phyloP scores from a whole-genome alignment of 2,329 filamentous ascomycete genomes.

The Epichloe elymi region DNA sequence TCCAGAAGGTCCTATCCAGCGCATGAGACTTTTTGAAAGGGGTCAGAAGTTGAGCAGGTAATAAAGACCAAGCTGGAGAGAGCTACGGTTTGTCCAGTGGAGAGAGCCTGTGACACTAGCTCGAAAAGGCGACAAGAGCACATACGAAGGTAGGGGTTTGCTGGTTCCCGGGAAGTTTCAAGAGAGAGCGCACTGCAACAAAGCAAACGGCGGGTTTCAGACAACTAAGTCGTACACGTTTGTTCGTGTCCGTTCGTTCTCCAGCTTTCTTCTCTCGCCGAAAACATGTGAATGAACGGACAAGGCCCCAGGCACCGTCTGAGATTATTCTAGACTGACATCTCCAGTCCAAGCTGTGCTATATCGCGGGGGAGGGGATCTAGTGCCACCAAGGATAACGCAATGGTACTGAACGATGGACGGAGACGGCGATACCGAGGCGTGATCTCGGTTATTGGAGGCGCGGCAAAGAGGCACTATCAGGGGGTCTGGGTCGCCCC shows the following conservation, averaged over 20 bases:
- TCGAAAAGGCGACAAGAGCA: too few relatives aligned
- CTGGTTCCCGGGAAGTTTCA: too few relatives aligned
- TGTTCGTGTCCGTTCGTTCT: too few relatives aligned
- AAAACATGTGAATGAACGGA: neutral
- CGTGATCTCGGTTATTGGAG: conserved; percentile 1
- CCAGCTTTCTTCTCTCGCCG: too few relatives aligned
- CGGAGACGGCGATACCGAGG: conserved; percentile 5
- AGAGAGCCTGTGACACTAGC: too few relatives aligned
- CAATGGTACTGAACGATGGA: neutral
- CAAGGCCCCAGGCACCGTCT: neutral
- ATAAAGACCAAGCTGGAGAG: too few relatives aligned
- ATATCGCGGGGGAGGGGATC: neutral
- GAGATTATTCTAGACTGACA: neutral
- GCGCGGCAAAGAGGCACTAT: neutral
- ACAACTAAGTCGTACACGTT: neutral
- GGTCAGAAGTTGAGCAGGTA: too few relatives aligned
- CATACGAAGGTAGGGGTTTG: too few relatives aligned
- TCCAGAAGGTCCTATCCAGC: too few relatives aligned
- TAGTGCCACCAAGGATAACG: too few relatives aligned
- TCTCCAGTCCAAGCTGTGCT: neutral
- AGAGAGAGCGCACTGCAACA: neutral
- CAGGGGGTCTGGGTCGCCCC: conserved; percentile 1
- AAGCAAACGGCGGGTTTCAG: neutral
- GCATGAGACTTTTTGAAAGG: too few relatives aligned
- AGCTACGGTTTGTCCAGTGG: too few relatives aligned